Conservation (phyloP, 768 basidiomycete species). For the Xerocomellus intermedius region DNA sequence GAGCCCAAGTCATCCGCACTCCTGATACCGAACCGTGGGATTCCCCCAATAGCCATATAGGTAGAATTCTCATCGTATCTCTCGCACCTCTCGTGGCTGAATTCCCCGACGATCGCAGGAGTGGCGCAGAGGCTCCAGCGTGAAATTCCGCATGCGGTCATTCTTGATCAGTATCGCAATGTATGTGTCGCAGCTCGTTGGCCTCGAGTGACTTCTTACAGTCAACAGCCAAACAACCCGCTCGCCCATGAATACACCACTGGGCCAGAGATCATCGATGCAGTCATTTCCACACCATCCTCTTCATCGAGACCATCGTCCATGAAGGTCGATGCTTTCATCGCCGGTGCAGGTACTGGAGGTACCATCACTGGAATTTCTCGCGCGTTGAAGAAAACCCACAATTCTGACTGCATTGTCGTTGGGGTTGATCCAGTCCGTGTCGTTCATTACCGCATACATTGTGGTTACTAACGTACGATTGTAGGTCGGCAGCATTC, state of each 20-base stretch:
- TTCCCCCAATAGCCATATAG: constrained; percentile 88
- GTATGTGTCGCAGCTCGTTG: constrained; percentile 37
- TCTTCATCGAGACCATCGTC: constrained; percentile 58
- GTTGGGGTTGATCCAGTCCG: constrained; percentile 91
- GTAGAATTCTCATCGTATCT: constrained; percentile 48
- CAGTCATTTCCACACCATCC: constrained; percentile 64
- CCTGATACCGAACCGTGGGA: constrained; percentile 89
- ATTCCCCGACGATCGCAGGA: constrained; percentile 85
- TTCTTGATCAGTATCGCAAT: constrained; percentile 89
- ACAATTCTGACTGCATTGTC: constrained; percentile 70
- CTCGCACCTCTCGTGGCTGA: constrained; percentile 67
- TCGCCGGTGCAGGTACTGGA: constrained; percentile 92
- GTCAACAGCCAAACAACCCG: constrained; percentile 70
- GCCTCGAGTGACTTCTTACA: neutral
- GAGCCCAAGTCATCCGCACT: constrained; percentile 93
- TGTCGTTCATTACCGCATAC: neutral
- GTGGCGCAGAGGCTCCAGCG: constrained; percentile 76
- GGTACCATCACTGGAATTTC: constrained; percentile 92
- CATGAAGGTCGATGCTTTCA: constrained; percentile 73
- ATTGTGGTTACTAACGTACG: constrained; percentile 6
- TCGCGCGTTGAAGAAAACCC: constrained; percentile 71
- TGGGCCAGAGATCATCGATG: constrained; percentile 87
- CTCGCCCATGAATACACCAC: constrained; percentile 89
- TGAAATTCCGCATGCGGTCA: constrained; percentile 81
- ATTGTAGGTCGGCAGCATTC: constrained; percentile 79